Percentiles rank a stretch among this genome's conserved stretches.
These are phyloP conservation scores for Pluteus cervinus DNA, from an alignment of 768 basidiomycete species.

Conservation along the genomic window DNA sequence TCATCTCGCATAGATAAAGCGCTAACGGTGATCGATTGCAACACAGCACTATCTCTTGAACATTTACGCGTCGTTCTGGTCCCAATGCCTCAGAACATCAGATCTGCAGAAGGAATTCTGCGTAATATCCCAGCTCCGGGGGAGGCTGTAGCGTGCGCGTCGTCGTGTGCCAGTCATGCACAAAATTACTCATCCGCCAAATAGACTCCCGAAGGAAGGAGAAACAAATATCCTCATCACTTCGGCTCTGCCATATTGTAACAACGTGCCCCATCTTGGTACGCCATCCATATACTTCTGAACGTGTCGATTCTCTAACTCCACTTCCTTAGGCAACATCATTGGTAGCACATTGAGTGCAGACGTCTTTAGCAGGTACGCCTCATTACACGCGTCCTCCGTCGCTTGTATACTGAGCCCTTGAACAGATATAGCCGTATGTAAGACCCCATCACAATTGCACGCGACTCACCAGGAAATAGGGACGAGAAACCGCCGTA, in stretches of 20 bases:
- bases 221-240: conserved; percentile 89
- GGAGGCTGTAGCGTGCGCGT: conserved; percentile 43
- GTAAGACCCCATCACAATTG: conserved; percentile 13
- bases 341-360: conserved; percentile 96
- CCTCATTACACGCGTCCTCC: conserved; percentile 9
- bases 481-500: conserved; percentile 80
- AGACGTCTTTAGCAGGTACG: conserved; percentile 91
- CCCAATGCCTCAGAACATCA: conserved; percentile 56
- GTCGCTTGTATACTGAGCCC: too few relatives aligned
- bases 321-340: conserved; percentile 57
- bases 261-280: conserved; percentile 97
- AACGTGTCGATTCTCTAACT: neutral
- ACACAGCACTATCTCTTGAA: too few relatives aligned
- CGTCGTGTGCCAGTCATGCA: too few relatives aligned
- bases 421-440: conserved; percentile 55
- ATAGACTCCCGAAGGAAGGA: conserved; percentile 70
- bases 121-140: conserved; percentile 50
- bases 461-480: conserved; percentile 4
- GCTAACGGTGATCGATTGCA: too few relatives aligned
- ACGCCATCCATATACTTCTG: conserved; percentile 15
- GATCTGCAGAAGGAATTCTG: conserved; percentile 42
- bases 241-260: conserved; percentile 93
- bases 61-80: too few relatives aligned
- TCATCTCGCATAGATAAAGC: too few relatives aligned
- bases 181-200: conserved; percentile 6